Evolutionary conservation across 2,329 filamentous ascomycete genomes (phyloP).

Genomic region (Alternaria novae-zelandiae): DNA sequence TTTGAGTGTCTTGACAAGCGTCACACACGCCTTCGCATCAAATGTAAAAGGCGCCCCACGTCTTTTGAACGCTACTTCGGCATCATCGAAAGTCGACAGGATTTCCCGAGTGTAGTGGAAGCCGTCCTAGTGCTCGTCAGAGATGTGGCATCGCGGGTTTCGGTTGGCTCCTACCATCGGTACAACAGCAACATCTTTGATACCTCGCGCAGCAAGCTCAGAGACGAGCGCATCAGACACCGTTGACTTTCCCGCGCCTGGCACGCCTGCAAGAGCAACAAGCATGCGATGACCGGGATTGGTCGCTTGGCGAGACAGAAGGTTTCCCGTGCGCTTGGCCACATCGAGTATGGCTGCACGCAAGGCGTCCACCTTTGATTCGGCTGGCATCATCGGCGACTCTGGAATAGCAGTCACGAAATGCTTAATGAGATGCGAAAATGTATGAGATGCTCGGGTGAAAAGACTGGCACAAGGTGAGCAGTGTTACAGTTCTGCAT

Average conservation of each 20-base stretch:
- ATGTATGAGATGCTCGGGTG: neutral
- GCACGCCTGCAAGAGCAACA: constrained; percentile 36
- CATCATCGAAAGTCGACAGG: constrained; percentile 25
- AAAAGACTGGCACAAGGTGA: neutral
- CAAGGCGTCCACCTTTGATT: constrained; percentile 12
- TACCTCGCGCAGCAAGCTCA: constrained; percentile 24
- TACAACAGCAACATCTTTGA: constrained; percentile 28
- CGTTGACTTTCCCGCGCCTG: constrained; percentile 36
- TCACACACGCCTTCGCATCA: constrained; percentile 27
- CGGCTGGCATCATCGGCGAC: constrained; percentile 14
- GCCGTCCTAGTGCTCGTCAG: constrained; percentile 26
- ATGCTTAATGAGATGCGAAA: neutral
- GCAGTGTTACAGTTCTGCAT: neutral
- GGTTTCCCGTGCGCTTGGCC: constrained; percentile 24
- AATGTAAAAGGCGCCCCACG: constrained; percentile 38
- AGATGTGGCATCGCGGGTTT: neutral
- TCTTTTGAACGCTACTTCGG: constrained; percentile 27
- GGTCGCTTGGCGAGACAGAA: constrained; percentile 26
- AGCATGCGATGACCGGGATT: constrained; percentile 29
- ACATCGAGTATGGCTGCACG: constrained; percentile 23
- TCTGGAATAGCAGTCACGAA: neutral
- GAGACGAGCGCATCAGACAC: constrained; percentile 28
- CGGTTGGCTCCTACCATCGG: constrained; percentile 27
- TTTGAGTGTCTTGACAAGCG: constrained; percentile 22
- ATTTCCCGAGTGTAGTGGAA: constrained; percentile 32